Base-by-base conservation (phyloP, 2,329 filamentous ascomycete genomes). In the Talaromyces albobiverticillius region DNA sequence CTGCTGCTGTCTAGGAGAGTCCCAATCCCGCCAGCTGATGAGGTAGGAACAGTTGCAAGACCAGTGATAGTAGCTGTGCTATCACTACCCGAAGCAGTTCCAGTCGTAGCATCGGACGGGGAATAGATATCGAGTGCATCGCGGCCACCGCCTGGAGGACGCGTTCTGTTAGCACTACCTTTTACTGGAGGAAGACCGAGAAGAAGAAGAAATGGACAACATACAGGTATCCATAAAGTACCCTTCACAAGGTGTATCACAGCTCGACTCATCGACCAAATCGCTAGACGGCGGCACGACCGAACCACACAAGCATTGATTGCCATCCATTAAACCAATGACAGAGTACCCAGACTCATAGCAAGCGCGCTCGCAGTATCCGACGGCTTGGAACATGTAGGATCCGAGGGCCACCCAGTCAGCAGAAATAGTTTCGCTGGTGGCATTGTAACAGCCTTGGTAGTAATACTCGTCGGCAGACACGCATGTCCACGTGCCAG, bases 371-470 rank as follows among this genome's bases (percentile, higher is more conserved):
- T 11, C 26, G 50, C 50, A 52, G 10, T 46, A 46, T 26, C 41
- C 49, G 7, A 14, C 4, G 22, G 23, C 32, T 18, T 46, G 41
- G 32, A 26, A 52, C 14, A 6, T 2, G 13, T 20, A 52, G 11
- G n/a, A 11, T 3, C 50, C 50, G 31, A 45, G 32, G 10, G 34
- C 13, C 11, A 38, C 29, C 16, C 16, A 52, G 14, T 29, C 5
- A 46, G 50, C 10, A 38, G 50, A 52, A n/a, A 52, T 26, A 3
- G 41, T 52, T 31, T 52, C 41, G 41, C 50, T 52, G 29, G 14
- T 22, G 40, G 14, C 31, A 16, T 40, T 20, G 42, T 43, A 52
- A 18, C 50, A 52, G 41, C 50, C 50, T 14, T 36, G n/a, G 22
- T 52, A 13, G n/a, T n/a, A 29, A 29, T 29, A 29, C 5, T n/a